Evolutionary conservation across 306 rosid species (phyloP), one percentile per base, ranked within the genome.

Genomic region (Nissolia schottii): DNA sequence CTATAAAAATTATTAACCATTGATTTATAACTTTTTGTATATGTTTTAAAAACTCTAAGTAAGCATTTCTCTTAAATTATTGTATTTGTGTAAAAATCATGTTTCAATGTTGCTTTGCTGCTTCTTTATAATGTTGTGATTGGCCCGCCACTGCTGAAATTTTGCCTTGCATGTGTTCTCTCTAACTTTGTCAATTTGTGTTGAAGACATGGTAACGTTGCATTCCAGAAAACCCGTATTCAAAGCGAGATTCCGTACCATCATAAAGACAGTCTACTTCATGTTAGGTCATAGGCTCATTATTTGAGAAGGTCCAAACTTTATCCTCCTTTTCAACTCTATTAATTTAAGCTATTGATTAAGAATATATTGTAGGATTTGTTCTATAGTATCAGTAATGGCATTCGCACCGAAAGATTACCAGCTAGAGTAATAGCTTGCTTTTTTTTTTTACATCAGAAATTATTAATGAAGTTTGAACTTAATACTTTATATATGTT

Each of bases 221-320:
- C 34, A 48, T 23, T 71, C 75, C 78, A 72, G 20, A 79, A 79
- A 72, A 56, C 22, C 74, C 78, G 82, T 56, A 72, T 79, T 57
- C 70, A 65, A 79, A 72, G 78, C 68, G 56, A 64, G 20, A 35
- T 64, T 79, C 81, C 74, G 77, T 25, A 20, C 46, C 74, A 45
- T 65, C 63, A 64, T 55, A 64, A 72, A 64, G 57, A 41, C 34
- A 11, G 31, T 64, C 43, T n/a, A n/a, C n/a, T 60, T 35, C 66
- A 7, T 22, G 23, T 19, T 16, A 31, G 77, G 23, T 69, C 50
- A 61, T 18, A 55, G 69, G 13, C 18, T 43, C 62, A 46, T 60
- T 40, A 66, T 78, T 78, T 22, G 32, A 28, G 15, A 54, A 43
- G 27, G 43, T 71, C 37, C 23, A 62, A 70, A 77, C 67, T 41